Evolutionary conservation across 2,329 filamentous ascomycete species (phyloP), one percentile per base, ranked within the genome.

Genomic region (Aureobasidium pullulans): DNA sequence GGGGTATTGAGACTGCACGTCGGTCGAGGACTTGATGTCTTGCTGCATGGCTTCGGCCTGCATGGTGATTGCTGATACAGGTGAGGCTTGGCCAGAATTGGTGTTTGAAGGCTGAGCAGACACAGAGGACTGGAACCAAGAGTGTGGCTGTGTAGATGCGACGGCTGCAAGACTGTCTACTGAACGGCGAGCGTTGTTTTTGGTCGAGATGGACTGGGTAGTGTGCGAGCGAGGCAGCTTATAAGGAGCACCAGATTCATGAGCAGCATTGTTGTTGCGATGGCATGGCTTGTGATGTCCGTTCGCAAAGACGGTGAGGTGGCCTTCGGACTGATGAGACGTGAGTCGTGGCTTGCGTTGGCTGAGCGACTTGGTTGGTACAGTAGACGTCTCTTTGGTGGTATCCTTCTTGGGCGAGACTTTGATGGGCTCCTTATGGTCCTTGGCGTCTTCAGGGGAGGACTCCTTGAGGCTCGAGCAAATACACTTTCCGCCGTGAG

Each of bases 271-370:
- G 71, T 86, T 85, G 72, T 84, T 82, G 64, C 83, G 82, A 67
- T 86, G 83, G 53, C 79, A 81, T 10, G 83, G 83, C 72, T 84
- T 84, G 72, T 85, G 83, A 65, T 85, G 83, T 61, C 83, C 83
- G 66, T 85, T 84, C 23, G 81, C 76, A 68, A 85, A 85, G 60
- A 84, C 76, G 16, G 81, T 85, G 66, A 85, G 72, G 32, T 79
- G 80, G 60, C 78, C 79, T 56, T 86, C 84, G 28, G 82, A 84
- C 65, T 81, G 82, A 60, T 79, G 79, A 48, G 79, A 76, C 43
- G 79, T 80, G 50, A 84, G 75, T 66, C 78, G 78, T 11, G 82
- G 82, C 69, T 84, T 84, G 32, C 74, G 70, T 62, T 64, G 48
- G 43, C 61, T 62, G 13, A 57, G 42, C 15, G 61, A 57, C 50